These are phyloP conservation scores for Daldinia concentrica DNA, from an alignment of 495 filamentous ascomycete species.

Conservation along the genomic window DNA sequence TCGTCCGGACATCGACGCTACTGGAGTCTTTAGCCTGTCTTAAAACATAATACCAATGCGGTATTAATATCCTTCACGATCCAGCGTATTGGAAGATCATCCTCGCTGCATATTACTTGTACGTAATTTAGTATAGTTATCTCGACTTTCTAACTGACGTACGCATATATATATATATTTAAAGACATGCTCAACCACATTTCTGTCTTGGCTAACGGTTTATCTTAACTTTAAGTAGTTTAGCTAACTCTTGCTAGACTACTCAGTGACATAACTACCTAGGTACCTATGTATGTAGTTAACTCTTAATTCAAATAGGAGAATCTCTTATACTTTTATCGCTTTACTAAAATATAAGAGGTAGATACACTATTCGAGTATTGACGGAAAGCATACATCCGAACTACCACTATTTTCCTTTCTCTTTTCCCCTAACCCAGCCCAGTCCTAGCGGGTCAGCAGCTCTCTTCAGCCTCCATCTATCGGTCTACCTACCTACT, in stretches of 20 bases:
- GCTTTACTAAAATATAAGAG: too few relatives aligned
- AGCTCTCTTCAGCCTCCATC: slow-evolving; percentile 11
- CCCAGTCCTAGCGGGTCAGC: not conserved
- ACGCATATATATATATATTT: not conserved
- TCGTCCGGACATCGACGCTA: slow-evolving; percentile 34
- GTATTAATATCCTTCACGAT: not conserved
- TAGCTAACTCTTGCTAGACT: not conserved
- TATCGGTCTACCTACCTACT: too few relatives aligned
- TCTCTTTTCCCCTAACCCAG: slow-evolving; percentile 22
- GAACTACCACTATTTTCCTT: not conserved
- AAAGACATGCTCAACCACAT: not conserved
- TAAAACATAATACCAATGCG: not conserved
- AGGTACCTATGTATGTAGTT: too few relatives aligned
- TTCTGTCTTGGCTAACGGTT: not conserved
- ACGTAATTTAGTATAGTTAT: not conserved
- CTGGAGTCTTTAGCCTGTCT: not conserved
- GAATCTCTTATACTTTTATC: too few relatives aligned
- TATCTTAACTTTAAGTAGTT: too few relatives aligned
- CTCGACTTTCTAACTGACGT: not conserved
- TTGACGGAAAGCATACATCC: slow-evolving; percentile 7
- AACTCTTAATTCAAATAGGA: too few relatives aligned
- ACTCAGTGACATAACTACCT: too few relatives aligned
- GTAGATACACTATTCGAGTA: not conserved
- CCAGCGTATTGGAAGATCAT: not conserved
- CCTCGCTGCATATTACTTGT: not conserved